Evolutionary conservation across 208 protist genomes (phyloP).

Genomic region (Leishmania gerbilli): DNA sequence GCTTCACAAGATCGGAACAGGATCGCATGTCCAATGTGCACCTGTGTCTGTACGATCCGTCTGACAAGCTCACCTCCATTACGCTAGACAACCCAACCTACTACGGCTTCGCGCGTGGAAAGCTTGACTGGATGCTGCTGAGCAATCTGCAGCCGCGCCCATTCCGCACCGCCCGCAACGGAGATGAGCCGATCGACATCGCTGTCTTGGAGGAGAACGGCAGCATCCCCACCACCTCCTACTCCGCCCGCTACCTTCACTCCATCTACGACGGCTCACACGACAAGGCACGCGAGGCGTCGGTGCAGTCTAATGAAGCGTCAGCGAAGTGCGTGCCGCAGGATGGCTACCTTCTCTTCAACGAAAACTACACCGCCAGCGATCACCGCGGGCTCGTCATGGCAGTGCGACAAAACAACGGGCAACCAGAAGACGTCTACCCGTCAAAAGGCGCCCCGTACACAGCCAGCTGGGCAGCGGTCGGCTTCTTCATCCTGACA

Average conservation of each 20-base stretch:
- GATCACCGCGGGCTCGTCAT: conserved; percentile 78
- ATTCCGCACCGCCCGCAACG: conserved; percentile 23
- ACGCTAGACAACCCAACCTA: conserved; percentile 66
- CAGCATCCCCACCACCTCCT: conserved; percentile 30
- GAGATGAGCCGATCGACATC: conserved; percentile 32
- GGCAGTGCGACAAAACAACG: conserved; percentile 47
- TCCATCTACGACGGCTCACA: conserved; percentile 18
- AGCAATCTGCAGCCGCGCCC: conserved; percentile 51
- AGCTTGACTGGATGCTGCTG: conserved; percentile 81
- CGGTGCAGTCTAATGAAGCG: conserved; percentile 12
- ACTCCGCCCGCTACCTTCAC: conserved; percentile 24
- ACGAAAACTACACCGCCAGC: conserved; percentile 57
- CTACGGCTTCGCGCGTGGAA: conserved; percentile 64
- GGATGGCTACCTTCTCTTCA: conserved; percentile 78
- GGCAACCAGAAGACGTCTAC: conserved; percentile 41
- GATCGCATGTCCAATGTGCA: conserved; percentile 39
- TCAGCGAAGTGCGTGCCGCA: conserved; percentile 19
- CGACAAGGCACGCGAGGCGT: conserved; percentile 14
- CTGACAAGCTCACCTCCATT: conserved; percentile 68
- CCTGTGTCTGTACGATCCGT: conserved; percentile 74
- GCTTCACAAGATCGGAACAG: conserved; percentile 50
- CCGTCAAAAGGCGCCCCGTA: conserved; percentile 51
- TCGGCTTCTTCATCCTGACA: conserved; percentile 39
- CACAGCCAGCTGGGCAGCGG: conserved; percentile 29
- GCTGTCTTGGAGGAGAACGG: conserved; percentile 28